Evolutionary conservation across 2,329 filamentous ascomycete species (phyloP).

Genomic region (Monosporascus sp.): DNA sequence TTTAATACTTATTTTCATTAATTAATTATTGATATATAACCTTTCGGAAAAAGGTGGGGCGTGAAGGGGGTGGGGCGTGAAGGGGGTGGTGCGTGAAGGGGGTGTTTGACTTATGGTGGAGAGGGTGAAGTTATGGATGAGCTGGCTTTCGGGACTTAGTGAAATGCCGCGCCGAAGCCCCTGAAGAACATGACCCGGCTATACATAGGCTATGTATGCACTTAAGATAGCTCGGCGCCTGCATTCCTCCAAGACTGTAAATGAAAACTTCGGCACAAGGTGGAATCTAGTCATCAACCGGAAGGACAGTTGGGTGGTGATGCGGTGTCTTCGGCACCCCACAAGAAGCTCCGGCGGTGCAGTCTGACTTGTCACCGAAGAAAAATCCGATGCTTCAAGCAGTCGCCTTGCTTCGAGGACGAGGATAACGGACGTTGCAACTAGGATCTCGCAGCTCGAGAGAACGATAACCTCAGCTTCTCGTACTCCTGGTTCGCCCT

Average conservation of each 20-base stretch:
- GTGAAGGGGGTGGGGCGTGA: too few relatives aligned
- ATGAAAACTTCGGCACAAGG: neutral
- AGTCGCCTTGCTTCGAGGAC: conserved; percentile 23
- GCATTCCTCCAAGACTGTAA: neutral
- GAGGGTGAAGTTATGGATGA: too few relatives aligned
- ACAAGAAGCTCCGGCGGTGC: conserved; percentile 10
- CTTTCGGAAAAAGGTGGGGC: too few relatives aligned
- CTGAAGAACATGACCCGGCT: too few relatives aligned
- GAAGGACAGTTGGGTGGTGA: neutral
- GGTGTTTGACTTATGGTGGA: too few relatives aligned
- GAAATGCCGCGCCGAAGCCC: too few relatives aligned
- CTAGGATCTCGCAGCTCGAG: conserved; percentile 30
- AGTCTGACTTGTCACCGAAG: conserved; percentile 26
- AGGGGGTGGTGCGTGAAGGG: too few relatives aligned
- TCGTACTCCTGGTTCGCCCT: neutral
- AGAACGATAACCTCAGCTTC: conserved; percentile 16
- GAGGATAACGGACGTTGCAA: conserved; percentile 28
- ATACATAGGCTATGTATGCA: too few relatives aligned
- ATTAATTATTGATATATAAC: too few relatives aligned
- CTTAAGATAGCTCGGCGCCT: too few relatives aligned
- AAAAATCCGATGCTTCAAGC: conserved; percentile 29
- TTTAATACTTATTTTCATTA: too few relatives aligned
- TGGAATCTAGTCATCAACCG: neutral
- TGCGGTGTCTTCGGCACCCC: neutral
- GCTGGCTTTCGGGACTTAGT: too few relatives aligned